Base-by-base conservation (phyloP, 139 green algal species). In the Auxenochlorella pyrenoidosa region DNA sequence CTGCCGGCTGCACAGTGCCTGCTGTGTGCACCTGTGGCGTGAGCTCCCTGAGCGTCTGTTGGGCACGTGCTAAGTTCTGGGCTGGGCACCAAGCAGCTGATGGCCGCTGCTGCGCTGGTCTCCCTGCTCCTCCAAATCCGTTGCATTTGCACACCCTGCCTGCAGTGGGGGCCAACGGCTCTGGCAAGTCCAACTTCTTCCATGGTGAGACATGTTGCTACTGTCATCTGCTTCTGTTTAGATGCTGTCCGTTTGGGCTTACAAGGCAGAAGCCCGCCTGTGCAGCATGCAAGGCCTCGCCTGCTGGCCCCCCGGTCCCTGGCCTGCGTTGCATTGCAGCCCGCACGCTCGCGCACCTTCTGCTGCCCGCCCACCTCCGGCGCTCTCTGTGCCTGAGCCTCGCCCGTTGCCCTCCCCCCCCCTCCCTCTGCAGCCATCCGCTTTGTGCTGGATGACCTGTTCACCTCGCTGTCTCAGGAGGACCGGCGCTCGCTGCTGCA, bases 181-280 rank as follows among this genome's bases (percentile, higher is more conserved):
- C 96, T 2, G 98, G 98, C 24, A 99, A 99, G 89, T 98, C 95
- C 24, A 99, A 99, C 91, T 99, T 99, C 87, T 99, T 99, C 88
- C 94, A 99, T 85, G 97, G 97, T 99, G 85, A 72, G 93, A n/a
- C 19, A 4, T 34, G 10, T 44, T 36, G 43, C 15, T 13, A 60
- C 58, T 41, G 19, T 5, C 15, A 6, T 24, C 5, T 43, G 38
- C 30, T n/a, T 21, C 21, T 63, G 34, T 19, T 63, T 60, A 30
- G 21, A 19, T 36, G 63, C n/a, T n/a, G n/a, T n/a, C n/a, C n/a
- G n/a, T n/a, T n/a, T n/a, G n/a, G n/a, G n/a, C n/a, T n/a, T n/a
- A n/a, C n/a, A n/a, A n/a, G n/a, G n/a, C n/a, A n/a, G n/a, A n/a
- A n/a, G n/a, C n/a, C n/a, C n/a, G n/a, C n/a, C n/a, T n/a, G n/a